Base-by-base conservation (phyloP, 2,329 filamentous ascomycete species). In the Pseudogymnoascus sp. region DNA sequence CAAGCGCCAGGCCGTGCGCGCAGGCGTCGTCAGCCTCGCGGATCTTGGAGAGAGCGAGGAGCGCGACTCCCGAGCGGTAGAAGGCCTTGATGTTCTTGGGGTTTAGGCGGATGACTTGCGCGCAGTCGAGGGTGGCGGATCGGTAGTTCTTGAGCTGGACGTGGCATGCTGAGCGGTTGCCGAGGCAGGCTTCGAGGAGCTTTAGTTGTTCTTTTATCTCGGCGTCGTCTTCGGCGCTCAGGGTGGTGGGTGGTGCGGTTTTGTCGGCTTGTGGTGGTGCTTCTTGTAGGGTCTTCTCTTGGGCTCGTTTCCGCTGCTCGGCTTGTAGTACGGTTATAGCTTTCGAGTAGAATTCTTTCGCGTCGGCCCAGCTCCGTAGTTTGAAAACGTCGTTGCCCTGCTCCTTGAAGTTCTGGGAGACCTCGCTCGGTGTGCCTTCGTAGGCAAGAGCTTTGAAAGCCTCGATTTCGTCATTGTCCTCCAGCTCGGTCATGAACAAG, bases 401-500 rank as follows among this genome's bases (percentile, higher is more conserved):
- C 73, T 93, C 88, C 71, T 95, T 91, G 79, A 97, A 97, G 67
- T 91, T 91, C 49, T 83, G 78, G 18, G 87, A 89, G 66, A 96
- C 88, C 74, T 97, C 93, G 8, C 87, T 82, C 59, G 90, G 86
- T 7, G 92, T 93, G 18, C 95, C 96, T 78, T 99, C 95, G 73
- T 97, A 96, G 31, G 91, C 91, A 40, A 99, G 80, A 0, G 95
- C 93, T 73, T 90, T 89, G 65, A 99, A 82, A 0, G 95, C 96
- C 70, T 96, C 92, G 0, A 96, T 80, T 68, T 90, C 87, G 66
- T 88, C 81, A 72, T 96, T 96, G 67, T 96, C 89, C 69, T 90
- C 90, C 36, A 97, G 82, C 68, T 90, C 88, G 31, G 92, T 97
- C 95, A 99, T 99, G 81, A 99, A 99, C 38, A 99, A 83, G 5